Conservation (phyloP, 306 rosid species). For the Lathyrus aphaca region DNA sequence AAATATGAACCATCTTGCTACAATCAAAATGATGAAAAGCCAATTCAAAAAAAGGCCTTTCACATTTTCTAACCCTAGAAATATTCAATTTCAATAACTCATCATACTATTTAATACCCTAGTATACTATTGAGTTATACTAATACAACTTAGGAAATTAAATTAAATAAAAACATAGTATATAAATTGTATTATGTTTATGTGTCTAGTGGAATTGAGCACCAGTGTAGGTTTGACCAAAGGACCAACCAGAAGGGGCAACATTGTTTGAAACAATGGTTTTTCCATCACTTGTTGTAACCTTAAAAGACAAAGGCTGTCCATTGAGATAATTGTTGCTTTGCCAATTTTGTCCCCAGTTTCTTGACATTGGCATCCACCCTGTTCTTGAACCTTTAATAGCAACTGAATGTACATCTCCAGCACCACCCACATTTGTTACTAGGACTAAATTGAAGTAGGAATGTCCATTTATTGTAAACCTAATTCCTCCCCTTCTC, state of each 20-base stretch:
- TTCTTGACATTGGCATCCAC: conserved; percentile 90
- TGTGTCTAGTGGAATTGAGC: conserved; percentile 69
- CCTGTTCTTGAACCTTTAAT: conserved; percentile 83
- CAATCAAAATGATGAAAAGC: conserved; percentile 54
- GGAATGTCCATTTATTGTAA: conserved; percentile 92
- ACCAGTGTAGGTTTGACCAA: conserved; percentile 91
- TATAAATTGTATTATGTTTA: not conserved
- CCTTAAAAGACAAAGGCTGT: conserved; percentile 87
- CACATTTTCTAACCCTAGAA: conserved; percentile 32
- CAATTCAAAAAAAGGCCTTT: conserved; percentile 68
- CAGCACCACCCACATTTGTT: conserved; percentile 98
- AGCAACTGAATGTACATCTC: conserved; percentile 79
- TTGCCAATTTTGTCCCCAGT: conserved; percentile 99
- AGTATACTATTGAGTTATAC: conserved; percentile 67
- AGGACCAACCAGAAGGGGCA: conserved; percentile 87
- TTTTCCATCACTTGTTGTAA: conserved; percentile 81
- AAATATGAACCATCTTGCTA: conserved; percentile 36
- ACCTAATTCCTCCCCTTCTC: conserved; percentile 92
- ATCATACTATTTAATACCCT: conserved; percentile 51
- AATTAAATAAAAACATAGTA: conserved; percentile 15
- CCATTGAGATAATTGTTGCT: conserved; percentile 90
- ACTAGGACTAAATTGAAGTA: conserved; percentile 90
- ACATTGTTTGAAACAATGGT: conserved; percentile 71
- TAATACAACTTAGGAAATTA: conserved; percentile 24
- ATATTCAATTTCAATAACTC: too few species aligned